phyloP scores from a whole-genome alignment of 805 yeast genomes.

The Starmera pachycereana region DNA sequence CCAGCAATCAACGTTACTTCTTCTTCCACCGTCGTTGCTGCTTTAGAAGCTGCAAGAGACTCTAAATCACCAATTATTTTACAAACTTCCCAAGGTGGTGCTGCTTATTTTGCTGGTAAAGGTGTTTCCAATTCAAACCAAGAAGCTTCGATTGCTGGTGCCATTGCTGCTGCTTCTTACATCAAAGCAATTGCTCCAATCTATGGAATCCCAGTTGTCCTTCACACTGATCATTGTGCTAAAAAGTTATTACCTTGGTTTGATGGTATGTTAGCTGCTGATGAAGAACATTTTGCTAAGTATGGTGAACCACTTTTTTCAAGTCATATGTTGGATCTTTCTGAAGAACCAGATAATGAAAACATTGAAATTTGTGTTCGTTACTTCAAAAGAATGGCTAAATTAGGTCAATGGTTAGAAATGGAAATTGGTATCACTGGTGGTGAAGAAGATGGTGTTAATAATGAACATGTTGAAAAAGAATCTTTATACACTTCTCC shows the following conservation, averaged over 20 bases:
- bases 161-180: conserved; percentile 97
- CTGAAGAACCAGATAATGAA: conserved; percentile 94
- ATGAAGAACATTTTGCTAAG: conserved; percentile 78
- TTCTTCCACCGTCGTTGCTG: conserved; percentile 94
- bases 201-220: conserved; percentile 92
- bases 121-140: conserved; percentile 93
- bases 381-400: conserved; percentile 90
- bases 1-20: conserved; percentile 99
- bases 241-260: conserved; percentile 96
- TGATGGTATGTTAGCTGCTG: conserved; percentile 96
- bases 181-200: conserved; percentile 93
- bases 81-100: conserved; percentile 98
- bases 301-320: conserved; percentile 96
- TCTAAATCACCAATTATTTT: conserved; percentile 88
- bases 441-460: conserved; percentile 99
- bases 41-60: conserved; percentile 96
- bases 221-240: conserved; percentile 99
- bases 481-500: conserved; percentile 88
- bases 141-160: conserved; percentile 87
- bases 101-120: conserved; percentile 99
- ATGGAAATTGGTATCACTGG: conserved; percentile 99
- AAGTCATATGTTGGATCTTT: conserved; percentile 96
- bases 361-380: conserved; percentile 90
- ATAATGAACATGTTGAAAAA: conserved; percentile 88
- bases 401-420: conserved; percentile 95